These are phyloP conservation scores for Tilletia indica DNA, from an alignment of 1,284 basidiomycete species.

Conservation along the genomic window DNA sequence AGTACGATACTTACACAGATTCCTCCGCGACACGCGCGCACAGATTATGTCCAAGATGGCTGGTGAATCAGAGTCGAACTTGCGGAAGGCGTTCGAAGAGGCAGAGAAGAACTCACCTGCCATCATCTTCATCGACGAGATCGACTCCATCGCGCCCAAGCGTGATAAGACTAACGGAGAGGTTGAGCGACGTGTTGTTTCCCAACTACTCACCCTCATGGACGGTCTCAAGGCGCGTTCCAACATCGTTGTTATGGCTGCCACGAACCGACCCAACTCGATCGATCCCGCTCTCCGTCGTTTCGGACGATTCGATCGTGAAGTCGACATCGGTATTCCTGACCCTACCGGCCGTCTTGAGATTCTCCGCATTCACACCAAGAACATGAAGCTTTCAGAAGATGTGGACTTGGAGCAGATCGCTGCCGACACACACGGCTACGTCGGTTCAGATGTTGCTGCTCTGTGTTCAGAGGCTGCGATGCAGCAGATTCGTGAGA, in stretches of 20 bases:
- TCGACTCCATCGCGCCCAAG: slow-evolving; percentile 98
- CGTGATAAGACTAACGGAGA: slow-evolving; percentile 99
- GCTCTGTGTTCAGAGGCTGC: slow-evolving; percentile 94
- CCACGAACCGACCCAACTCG: slow-evolving; percentile 97
- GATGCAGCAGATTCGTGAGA: slow-evolving; percentile 98
- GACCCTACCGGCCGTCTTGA: slow-evolving; percentile 97
- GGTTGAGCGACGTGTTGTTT: slow-evolving; percentile 97
- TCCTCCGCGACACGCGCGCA: neutral
- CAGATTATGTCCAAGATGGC: slow-evolving; percentile 99
- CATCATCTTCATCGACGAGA: slow-evolving; percentile 99
- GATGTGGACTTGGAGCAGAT: slow-evolving; percentile 97
- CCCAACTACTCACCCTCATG: slow-evolving; percentile 96
- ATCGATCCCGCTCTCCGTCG: slow-evolving; percentile 97
- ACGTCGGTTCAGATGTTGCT: slow-evolving; percentile 96
- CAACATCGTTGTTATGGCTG: slow-evolving; percentile 99
- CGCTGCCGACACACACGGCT: slow-evolving; percentile 97
- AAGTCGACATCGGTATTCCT: slow-evolving; percentile 98
- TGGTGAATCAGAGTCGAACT: slow-evolving; percentile 93
- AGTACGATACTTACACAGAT: no score
- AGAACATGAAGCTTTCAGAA: slow-evolving; percentile 99
- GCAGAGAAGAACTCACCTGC: slow-evolving; percentile 99
- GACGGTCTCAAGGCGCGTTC: slow-evolving; percentile 97
- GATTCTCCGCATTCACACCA: slow-evolving; percentile 97
- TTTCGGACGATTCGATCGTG: slow-evolving; percentile 97
- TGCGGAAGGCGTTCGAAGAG: slow-evolving; percentile 97